Percentiles rank a stretch among this genome's conserved stretches.
phyloP scores from a whole-genome alignment of 2,329 filamentous ascomycete genomes.

The Diaporthe caulivora region DNA sequence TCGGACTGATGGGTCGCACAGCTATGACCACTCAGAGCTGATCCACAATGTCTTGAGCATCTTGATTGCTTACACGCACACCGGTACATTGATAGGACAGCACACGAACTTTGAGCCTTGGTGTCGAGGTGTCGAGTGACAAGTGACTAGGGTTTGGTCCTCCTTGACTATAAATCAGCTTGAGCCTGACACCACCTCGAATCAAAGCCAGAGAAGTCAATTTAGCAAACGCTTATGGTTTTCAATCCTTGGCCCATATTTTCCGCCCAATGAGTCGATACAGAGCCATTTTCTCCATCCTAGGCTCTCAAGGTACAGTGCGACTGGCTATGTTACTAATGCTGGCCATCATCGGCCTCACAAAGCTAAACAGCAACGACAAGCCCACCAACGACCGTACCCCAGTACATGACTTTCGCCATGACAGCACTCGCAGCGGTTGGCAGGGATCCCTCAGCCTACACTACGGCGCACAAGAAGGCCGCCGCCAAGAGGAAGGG shows the following conservation, averaged over 20 bases:
- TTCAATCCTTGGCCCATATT: neutral
- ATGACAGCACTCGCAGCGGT: neutral
- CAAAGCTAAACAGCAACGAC: neutral
- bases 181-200: neutral
- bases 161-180: neutral
- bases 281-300: neutral
- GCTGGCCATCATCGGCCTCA: neutral
- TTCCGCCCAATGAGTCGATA: too few relatives aligned
- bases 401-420: too few relatives aligned
- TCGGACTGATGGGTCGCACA: too few relatives aligned
- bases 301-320: neutral
- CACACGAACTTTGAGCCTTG: neutral
- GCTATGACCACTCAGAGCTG: neutral
- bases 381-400: neutral
- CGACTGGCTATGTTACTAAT: neutral
- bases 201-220: neutral
- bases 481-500: neutral
- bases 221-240: slow-evolving; percentile 53
- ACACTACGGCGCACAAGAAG: neutral
- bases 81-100: neutral
- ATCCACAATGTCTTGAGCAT: neutral
- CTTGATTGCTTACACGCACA: neutral
- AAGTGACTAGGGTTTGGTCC: neutral
- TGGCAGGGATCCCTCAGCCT: neutral
- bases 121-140: neutral